Conservation (phyloP, 257 asterid species). For the Lycium barbarum region DNA sequence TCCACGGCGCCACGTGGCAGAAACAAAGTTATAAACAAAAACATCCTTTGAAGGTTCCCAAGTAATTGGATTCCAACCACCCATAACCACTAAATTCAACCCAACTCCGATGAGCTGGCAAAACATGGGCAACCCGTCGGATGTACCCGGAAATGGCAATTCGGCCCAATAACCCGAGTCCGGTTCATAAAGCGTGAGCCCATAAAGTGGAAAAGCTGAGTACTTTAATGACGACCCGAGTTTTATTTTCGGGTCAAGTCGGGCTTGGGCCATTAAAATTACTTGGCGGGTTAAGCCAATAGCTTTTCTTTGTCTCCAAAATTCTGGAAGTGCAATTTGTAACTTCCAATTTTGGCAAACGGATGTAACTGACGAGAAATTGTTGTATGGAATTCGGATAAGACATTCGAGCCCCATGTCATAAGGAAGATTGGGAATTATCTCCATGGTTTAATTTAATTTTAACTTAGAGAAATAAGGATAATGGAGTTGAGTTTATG, state of each 20-base stretch:
- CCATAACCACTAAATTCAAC: constrained; percentile 62
- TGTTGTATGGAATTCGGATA: constrained; percentile 51
- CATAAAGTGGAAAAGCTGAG: constrained; percentile 45
- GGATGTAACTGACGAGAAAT: constrained; percentile 55
- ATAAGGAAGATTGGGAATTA: constrained; percentile 55
- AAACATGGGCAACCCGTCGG: constrained; percentile 72
- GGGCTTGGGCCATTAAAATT: constrained; percentile 54
- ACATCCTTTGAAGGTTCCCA: constrained; percentile 57
- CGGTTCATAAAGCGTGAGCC: constrained; percentile 69
- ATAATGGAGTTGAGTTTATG: too few species aligned
- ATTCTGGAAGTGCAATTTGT: constrained; percentile 56
- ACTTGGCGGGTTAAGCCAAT: constrained; percentile 46
- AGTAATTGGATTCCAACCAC: constrained; percentile 71
- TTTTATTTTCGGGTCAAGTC: constrained; percentile 38
- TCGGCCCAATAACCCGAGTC: constrained; percentile 65
- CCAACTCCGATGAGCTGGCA: constrained; percentile 71
- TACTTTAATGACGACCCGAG: constrained; percentile 1
- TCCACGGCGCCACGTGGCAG: constrained; percentile 75
- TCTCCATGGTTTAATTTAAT: constrained; percentile 28
- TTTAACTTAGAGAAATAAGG: neutral
- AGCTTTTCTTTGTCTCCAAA: constrained; percentile 55
- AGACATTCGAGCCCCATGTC: constrained; percentile 71
- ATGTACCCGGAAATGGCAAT: constrained; percentile 56
- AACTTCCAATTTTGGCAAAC: constrained; percentile 65
- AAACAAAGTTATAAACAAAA: constrained; percentile 51